phyloP scores from a whole-genome alignment of 1,284 basidiomycete species.

The Microbotryum silenes-acaulis region DNA sequence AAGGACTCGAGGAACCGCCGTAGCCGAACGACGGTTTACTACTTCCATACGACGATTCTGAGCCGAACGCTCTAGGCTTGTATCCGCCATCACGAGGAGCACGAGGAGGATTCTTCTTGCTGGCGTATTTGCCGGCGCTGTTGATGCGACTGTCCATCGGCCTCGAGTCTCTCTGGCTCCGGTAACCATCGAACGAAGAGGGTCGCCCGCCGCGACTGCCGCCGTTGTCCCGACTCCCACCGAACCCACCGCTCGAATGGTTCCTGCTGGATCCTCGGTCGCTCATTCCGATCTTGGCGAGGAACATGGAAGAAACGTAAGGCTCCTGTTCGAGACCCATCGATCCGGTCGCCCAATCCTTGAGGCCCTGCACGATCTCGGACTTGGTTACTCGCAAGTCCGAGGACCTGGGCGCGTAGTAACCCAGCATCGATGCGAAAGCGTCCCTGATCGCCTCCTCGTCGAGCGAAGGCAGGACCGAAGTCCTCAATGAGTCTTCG shows the following conservation, averaged over 20 bases:
- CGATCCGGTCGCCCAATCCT: slow-evolving; percentile 57
- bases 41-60: too few relatives aligned
- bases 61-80: too few relatives aligned
- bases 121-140: too few relatives aligned
- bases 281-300: slow-evolving; percentile 43
- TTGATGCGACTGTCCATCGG: too few relatives aligned
- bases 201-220: too few relatives aligned
- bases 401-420: slow-evolving; percentile 55
- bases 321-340: slow-evolving; percentile 51
- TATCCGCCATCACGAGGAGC: too few relatives aligned
- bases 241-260: not conserved
- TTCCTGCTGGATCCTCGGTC: slow-evolving; percentile 6
- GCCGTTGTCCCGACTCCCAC: not conserved
- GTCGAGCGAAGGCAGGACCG: slow-evolving; percentile 47
- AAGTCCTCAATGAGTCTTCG: slow-evolving; percentile 40
- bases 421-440: slow-evolving; percentile 66
- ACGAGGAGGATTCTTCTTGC: too few relatives aligned
- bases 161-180: too few relatives aligned
- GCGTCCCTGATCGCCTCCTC: slow-evolving; percentile 55
- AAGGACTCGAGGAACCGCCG: too few relatives aligned
- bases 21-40: too few relatives aligned
- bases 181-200: too few relatives aligned
- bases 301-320: slow-evolving; percentile 48
- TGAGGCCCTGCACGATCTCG: slow-evolving; percentile 55
- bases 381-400: slow-evolving; percentile 49